Conservation (phyloP, 495 filamentous ascomycete genomes). For the Penicillium flavigenum region DNA sequence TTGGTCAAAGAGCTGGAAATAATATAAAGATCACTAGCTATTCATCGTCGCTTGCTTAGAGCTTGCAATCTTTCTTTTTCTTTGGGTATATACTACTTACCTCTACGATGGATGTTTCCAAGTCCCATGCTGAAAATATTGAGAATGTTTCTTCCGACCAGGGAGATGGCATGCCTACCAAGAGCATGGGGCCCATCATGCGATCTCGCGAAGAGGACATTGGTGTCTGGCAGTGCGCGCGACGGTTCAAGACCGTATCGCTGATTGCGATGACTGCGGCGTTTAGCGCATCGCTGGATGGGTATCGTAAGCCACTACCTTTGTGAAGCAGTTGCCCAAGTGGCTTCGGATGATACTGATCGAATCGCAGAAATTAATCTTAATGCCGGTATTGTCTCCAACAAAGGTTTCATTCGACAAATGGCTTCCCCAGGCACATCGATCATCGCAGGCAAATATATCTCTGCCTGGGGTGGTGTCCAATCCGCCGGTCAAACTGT, state of each 20-base stretch:
- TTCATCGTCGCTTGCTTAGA: not conserved
- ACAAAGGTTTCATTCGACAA: slow-evolving; percentile 42
- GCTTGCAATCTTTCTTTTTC: too few relatives aligned
- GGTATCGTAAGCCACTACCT: slow-evolving; percentile 34
- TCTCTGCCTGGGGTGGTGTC: slow-evolving; percentile 43
- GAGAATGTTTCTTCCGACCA: slow-evolving; percentile 11
- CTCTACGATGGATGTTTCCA: slow-evolving; percentile 10
- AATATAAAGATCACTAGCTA: not conserved
- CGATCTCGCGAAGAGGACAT: slow-evolving; percentile 34
- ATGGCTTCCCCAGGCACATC: slow-evolving; percentile 30
- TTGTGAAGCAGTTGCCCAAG: not conserved
- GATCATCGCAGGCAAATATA: slow-evolving; percentile 36
- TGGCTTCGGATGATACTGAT: not conserved
- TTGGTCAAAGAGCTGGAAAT: not conserved
- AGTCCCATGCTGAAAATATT: slow-evolving; percentile 11
- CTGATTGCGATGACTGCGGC: slow-evolving; percentile 36
- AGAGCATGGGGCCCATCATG: slow-evolving; percentile 21
- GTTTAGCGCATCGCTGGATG: slow-evolving; percentile 42
- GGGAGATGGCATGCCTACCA: not conserved
- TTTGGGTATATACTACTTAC: not conserved
- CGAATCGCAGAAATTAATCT: slow-evolving; percentile 38
- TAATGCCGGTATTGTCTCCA: slow-evolving; percentile 42
- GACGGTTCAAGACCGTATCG: slow-evolving; percentile 27
- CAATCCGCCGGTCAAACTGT: slow-evolving; percentile 41
- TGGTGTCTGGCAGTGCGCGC: slow-evolving; percentile 30